Conservation (phyloP, 306 rosid species). For the Cyamopsis tetragonoloba region DNA sequence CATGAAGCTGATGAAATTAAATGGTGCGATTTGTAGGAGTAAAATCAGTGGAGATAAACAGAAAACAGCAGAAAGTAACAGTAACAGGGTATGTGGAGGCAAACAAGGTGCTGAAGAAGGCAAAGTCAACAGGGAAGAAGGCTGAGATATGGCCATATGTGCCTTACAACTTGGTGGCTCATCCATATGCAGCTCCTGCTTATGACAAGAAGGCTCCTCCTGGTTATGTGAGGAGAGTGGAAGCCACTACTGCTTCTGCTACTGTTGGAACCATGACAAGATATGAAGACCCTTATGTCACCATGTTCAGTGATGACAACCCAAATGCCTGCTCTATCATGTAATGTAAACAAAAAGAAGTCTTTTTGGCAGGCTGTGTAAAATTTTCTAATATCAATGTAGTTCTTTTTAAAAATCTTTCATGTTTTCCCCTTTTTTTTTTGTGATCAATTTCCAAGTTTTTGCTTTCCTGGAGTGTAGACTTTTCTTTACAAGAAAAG, state of each 20-base stretch:
- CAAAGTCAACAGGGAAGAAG: constrained; percentile 83
- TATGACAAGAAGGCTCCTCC: constrained; percentile 99
- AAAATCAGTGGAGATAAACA: constrained; percentile 83
- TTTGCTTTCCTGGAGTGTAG: constrained; percentile 25
- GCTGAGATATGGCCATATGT: constrained; percentile 98
- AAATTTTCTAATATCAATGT: constrained; percentile 41
- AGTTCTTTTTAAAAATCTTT: constrained; percentile 22
- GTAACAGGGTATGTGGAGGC: constrained; percentile 81
- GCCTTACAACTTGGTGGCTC: constrained; percentile 82
- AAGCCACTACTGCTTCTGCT: constrained; percentile 42
- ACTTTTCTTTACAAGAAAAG: constrained; percentile 28
- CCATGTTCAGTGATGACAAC: constrained; percentile 96
- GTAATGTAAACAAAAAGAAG: constrained; percentile 61
- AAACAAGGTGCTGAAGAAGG: constrained; percentile 91
- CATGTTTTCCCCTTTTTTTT: not conserved
- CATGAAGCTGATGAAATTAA: constrained; percentile 18
- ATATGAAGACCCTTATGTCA: constrained; percentile 81
- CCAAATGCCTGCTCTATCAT: constrained; percentile 95
- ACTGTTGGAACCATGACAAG: constrained; percentile 45
- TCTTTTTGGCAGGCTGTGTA: constrained; percentile 21
- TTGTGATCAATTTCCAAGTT: constrained; percentile 12
- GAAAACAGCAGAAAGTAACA: constrained; percentile 93
- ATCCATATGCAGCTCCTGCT: constrained; percentile 69
- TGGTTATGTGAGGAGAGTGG: constrained; percentile 82
- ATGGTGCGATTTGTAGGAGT: constrained; percentile 57